Conservation (phyloP, 2,329 filamentous ascomycete genomes). For the Cladosporium sphaerospermum region DNA sequence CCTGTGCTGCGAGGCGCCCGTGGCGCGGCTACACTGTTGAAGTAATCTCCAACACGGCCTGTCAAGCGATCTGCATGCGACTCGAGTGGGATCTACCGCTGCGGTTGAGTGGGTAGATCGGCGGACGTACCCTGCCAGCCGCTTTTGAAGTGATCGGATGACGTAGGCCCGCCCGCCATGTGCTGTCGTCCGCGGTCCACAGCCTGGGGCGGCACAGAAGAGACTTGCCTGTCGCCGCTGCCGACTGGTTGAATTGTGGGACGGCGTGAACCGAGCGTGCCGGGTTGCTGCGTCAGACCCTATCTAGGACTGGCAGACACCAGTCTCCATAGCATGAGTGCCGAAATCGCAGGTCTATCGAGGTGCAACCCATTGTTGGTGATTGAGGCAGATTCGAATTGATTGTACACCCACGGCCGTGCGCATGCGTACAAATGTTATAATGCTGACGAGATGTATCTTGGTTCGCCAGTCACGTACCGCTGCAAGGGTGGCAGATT, state of each 20-base stretch:
- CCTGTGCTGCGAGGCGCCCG: neutral
- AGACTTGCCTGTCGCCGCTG: too few species aligned
- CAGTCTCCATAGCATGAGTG: neutral
- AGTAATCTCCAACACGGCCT: neutral
- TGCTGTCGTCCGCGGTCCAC: too few species aligned
- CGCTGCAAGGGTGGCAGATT: too few species aligned
- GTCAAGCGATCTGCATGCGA: neutral
- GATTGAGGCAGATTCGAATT: too few species aligned
- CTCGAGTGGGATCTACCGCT: constrained; percentile 5
- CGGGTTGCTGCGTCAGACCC: neutral
- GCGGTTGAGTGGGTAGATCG: constrained; percentile 6
- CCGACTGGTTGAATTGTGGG: too few species aligned
- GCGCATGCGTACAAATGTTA: neutral
- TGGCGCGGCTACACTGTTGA: neutral
- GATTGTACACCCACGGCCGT: too few species aligned
- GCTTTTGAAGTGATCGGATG: neutral
- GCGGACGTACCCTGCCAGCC: constrained; percentile 4
- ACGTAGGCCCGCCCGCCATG: neutral
- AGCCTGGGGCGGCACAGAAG: too few species aligned
- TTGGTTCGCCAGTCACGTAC: neutral
- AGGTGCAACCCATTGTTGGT: too few species aligned
- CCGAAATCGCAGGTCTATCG: too few species aligned
- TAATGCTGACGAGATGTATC: neutral
- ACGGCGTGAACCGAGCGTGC: too few species aligned
- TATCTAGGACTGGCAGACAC: neutral